phyloP scores from a whole-genome alignment of 139 green algal genomes.

The Chlamydomonas incerta region DNA sequence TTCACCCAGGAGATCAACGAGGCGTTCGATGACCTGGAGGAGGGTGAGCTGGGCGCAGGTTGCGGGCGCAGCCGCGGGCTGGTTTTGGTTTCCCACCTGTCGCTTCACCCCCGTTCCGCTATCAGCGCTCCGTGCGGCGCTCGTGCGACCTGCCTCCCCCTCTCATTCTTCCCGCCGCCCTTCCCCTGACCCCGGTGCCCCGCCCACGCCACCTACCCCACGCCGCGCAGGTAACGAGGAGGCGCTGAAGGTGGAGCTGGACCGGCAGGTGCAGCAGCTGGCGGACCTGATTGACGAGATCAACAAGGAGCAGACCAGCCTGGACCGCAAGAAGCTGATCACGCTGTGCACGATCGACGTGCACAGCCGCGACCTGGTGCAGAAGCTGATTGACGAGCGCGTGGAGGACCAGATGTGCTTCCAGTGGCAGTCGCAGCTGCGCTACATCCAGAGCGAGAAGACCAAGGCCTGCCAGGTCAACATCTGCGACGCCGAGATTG shows the following conservation, averaged over 20 bases:
- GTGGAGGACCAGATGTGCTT: constrained; percentile 84
- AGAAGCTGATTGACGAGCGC: constrained; percentile 85
- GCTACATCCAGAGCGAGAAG: constrained; percentile 87
- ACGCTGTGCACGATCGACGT: constrained; percentile 96
- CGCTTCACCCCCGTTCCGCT: neutral
- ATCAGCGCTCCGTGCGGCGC: neutral
- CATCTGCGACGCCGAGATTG: constrained; percentile 94
- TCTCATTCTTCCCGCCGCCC: no score
- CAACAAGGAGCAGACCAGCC: constrained; percentile 81
- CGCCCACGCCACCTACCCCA: no score
- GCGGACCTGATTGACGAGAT: constrained; percentile 88
- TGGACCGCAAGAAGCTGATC: constrained; percentile 94
- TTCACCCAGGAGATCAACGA: constrained; percentile 91
- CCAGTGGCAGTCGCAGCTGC: constrained; percentile 94
- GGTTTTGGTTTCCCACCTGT: neutral
- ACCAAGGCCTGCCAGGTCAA: constrained; percentile 83
- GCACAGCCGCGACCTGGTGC: constrained; percentile 91
- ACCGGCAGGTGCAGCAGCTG: constrained; percentile 81
- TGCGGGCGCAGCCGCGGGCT: neutral
- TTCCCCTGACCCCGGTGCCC: neutral
- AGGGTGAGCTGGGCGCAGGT: constrained; percentile 50
- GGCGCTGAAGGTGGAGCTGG: constrained; percentile 84
- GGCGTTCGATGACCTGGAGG: constrained; percentile 93
- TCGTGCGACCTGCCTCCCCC: neutral
- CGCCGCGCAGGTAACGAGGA: constrained; percentile 84